Evolutionary conservation across 1,284 basidiomycete species (phyloP).

Genomic region (Boletus smithii): DNA sequence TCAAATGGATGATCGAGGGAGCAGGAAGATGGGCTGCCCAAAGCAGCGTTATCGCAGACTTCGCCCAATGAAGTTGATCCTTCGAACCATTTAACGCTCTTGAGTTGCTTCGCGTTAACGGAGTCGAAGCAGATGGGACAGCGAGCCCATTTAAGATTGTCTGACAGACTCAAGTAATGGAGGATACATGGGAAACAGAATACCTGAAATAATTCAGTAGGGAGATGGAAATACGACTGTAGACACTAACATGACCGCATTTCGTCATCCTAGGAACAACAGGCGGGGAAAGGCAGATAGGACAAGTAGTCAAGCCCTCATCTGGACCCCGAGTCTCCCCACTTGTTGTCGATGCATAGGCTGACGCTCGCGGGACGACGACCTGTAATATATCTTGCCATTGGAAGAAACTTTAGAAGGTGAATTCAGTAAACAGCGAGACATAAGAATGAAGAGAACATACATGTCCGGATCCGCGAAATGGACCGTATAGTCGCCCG

Average conservation of each 20-base stretch:
- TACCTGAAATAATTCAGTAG: slow-evolving; percentile 46
- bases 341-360: slow-evolving; percentile 51
- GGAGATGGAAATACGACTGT: slow-evolving; percentile 12
- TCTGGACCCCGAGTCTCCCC: slow-evolving; percentile 38
- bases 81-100: slow-evolving; percentile 85
- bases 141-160: slow-evolving; percentile 77
- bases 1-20: slow-evolving; percentile 27
- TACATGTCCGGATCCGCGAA: slow-evolving; percentile 94
- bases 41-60: slow-evolving; percentile 36
- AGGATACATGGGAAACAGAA: slow-evolving; percentile 91
- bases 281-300: slow-evolving; percentile 92
- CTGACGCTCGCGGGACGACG: slow-evolving; percentile 80
- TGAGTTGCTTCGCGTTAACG: slow-evolving; percentile 87
- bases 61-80: slow-evolving; percentile 39
- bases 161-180: slow-evolving; percentile 85
- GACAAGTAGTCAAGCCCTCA: slow-evolving; percentile 77
- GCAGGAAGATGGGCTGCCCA: slow-evolving; percentile 47
- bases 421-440: slow-evolving; percentile 7
- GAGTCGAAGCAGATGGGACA: slow-evolving; percentile 98
- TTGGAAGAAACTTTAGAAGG: slow-evolving; percentile 71
- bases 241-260: slow-evolving; percentile 85
- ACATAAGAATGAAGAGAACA: slow-evolving; percentile 32
- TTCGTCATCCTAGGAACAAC: slow-evolving; percentile 95
- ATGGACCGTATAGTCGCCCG: slow-evolving; percentile 89
- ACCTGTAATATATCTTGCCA: slow-evolving; percentile 97